Evolutionary conservation across 83 land plant species (phyloP).

Genomic region (Thuja plicata): DNA sequence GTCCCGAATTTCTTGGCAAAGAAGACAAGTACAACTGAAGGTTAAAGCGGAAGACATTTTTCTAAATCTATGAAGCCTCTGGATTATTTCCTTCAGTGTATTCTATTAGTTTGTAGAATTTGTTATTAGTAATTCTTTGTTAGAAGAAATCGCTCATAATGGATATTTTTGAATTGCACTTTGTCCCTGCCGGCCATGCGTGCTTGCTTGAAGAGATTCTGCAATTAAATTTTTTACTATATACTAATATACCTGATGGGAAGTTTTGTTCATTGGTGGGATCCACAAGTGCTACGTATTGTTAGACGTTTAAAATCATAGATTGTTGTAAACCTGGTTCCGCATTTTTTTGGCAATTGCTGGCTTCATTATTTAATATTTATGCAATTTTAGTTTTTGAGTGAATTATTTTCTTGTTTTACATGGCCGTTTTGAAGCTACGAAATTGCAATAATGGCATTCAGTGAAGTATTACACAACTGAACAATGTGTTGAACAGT

Average conservation of each 20-base stretch:
- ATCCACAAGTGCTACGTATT: not conserved
- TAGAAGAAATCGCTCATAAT: not conserved
- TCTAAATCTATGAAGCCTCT: not conserved
- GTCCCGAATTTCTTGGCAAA: not conserved
- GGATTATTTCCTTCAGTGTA: not conserved
- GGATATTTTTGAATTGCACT: not conserved
- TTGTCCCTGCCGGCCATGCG: not conserved
- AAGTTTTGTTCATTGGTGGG: not conserved
- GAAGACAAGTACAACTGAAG: not conserved
- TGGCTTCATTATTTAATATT: not conserved
- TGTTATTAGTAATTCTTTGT: not conserved
- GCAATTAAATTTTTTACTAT: not conserved
- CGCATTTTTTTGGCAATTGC: too few relatives aligned
- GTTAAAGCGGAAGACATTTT: not conserved
- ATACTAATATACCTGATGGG: not conserved
- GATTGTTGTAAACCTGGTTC: not conserved
- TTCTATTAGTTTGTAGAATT: not conserved
- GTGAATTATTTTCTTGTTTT: not conserved
- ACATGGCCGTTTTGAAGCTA: not conserved
- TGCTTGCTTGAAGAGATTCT: not conserved
- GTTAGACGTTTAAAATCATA: not conserved
- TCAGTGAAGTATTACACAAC: not conserved
- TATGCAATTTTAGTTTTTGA: not conserved
- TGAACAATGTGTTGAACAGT: not conserved
- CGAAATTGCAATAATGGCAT: not conserved